Conservation (phyloP, 306 rosid species). For the Acacia confusa region DNA sequence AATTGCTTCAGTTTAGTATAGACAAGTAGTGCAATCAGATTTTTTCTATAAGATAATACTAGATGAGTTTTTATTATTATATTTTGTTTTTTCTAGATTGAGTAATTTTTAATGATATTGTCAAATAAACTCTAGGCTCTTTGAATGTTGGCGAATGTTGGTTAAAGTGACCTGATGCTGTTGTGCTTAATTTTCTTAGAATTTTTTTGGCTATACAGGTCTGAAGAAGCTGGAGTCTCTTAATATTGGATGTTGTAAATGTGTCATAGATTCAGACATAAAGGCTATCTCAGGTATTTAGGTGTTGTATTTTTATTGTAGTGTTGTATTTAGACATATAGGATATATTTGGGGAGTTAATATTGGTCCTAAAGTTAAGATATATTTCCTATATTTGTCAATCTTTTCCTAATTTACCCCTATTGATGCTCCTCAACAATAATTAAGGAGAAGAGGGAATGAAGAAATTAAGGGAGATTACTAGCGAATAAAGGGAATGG, state of each 20-base stretch:
- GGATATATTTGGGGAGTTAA: no score
- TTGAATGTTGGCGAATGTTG: conserved; percentile 6
- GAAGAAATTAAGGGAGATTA: no score
- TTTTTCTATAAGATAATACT: not conserved
- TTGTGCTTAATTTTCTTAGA: not conserved
- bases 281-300: conserved; percentile 61
- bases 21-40: not conserved
- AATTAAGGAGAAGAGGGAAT: no score
- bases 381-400: no score
- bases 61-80: not conserved
- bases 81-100: not conserved
- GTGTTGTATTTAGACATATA: not conserved
- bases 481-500: not conserved
- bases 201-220: conserved; percentile 36
- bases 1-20: not conserved
- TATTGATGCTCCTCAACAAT: no score
- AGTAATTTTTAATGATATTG: not conserved
- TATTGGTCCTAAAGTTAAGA: no score
- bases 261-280: conserved; percentile 61
- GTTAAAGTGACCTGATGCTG: conserved; percentile 17
- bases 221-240: conserved; percentile 60
- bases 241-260: conserved; percentile 62
- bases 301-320: not conserved
- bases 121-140: conserved; percentile 12
- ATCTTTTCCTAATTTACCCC: no score